These are phyloP conservation scores for Mortierella claussenii DNA, from an alignment of 192 early-diverging fungal genomes.

Conservation along the genomic window DNA sequence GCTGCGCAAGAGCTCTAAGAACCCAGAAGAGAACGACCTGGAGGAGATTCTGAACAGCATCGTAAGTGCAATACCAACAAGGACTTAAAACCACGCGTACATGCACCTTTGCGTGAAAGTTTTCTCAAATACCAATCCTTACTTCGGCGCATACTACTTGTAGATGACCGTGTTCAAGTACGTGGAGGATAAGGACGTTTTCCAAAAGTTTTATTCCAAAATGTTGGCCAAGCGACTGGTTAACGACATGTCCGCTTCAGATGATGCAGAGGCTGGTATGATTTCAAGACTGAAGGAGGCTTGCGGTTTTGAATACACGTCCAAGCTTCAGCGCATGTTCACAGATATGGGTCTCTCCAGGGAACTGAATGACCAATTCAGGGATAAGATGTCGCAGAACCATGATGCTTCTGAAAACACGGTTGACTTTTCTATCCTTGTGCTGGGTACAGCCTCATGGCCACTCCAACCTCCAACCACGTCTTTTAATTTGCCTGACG, in stretches of 20 bases:
- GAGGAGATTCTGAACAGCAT: conserved; percentile 80
- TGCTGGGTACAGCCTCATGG: conserved; percentile 91
- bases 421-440: conserved; percentile 87
- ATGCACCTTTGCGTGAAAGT: too few species aligned
- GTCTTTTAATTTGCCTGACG: conserved; percentile 87
- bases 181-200: conserved; percentile 97
- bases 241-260: conserved; percentile 86
- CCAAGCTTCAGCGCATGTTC: conserved; percentile 96
- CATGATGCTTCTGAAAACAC: conserved; percentile 35
- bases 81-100: too few species aligned
- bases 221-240: conserved; percentile 95
- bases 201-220: conserved; percentile 97
- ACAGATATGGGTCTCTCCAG: conserved; percentile 92
- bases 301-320: conserved; percentile 95
- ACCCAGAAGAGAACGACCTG: conserved; percentile 76
- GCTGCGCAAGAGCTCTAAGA: conserved; percentile 85
- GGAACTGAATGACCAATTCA: conserved; percentile 89
- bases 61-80: conserved; percentile 69
- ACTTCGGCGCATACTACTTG: too few species aligned
- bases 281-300: conserved; percentile 92
- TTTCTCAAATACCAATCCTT: too few species aligned
- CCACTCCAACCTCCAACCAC: conserved; percentile 84
- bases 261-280: conserved; percentile 95
- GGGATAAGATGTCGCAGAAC: conserved; percentile 61
- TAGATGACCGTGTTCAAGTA: conserved; percentile 97